Conservation (phyloP, 2,329 filamentous ascomycete genomes). For the Beauveria scarabaeidicola region DNA sequence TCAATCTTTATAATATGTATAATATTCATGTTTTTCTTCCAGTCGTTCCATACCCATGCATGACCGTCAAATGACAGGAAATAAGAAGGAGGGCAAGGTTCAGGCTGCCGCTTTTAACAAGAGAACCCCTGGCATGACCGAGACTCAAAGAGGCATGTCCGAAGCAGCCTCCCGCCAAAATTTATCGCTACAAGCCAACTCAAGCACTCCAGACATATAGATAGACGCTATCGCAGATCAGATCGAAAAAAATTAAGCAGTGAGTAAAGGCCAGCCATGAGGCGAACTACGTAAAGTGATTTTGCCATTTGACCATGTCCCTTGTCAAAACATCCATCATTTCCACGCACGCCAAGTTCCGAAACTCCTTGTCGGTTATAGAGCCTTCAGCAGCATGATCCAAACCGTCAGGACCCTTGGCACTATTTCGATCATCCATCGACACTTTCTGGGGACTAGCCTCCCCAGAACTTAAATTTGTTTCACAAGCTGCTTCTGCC, state of each 20-base stretch:
- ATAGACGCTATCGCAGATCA: not conserved
- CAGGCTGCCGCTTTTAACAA: too few species aligned
- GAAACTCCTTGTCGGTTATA: constrained; percentile 49
- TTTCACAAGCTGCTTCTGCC: constrained; percentile 44
- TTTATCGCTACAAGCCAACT: not conserved
- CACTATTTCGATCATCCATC: not conserved
- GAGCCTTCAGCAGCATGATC: not conserved
- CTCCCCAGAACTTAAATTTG: constrained; percentile 30
- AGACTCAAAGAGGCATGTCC: not conserved
- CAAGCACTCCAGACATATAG: not conserved
- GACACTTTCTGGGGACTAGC: constrained; percentile 30
- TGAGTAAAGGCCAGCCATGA: not conserved
- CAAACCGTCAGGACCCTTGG: constrained; percentile 11
- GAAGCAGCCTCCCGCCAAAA: not conserved
- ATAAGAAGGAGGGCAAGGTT: not conserved
- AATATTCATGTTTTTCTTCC: not conserved
- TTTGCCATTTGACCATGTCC: constrained; percentile 78
- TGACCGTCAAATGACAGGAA: not conserved
- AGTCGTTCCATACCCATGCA: not conserved
- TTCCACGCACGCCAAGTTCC: constrained; percentile 66
- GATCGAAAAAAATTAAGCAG: not conserved
- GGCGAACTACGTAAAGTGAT: constrained; percentile 44
- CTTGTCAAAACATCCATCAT: constrained; percentile 86
- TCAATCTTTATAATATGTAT: not conserved
- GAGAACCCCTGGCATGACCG: not conserved